Base-by-base conservation (phyloP, 768 basidiomycete species). In the Mycena crocata region DNA sequence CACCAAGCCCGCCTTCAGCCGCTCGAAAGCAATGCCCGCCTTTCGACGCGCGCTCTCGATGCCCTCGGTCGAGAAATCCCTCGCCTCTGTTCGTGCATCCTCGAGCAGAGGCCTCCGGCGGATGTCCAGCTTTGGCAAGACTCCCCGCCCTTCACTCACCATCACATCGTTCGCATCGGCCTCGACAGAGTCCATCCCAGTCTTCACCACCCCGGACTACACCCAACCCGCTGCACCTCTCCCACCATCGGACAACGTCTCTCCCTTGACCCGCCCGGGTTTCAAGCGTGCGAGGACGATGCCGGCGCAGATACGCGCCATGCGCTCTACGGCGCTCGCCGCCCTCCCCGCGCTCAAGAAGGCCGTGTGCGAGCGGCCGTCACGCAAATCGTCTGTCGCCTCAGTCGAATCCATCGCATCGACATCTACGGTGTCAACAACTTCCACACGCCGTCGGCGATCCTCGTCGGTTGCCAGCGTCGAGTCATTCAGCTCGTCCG, bases 191-290 rank as follows among this genome's bases (percentile, higher is more conserved):
- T 66, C 59, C 26, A 57, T 61, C 30, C 58, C 58, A 12, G 45
- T 48, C 14, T 66, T 66, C 45, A 66, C 51, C 6, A 60, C 14
- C 8, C 64, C 64, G 23, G 57, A 66, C 30, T 66, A 66, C 23
- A 40, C 51, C 1, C 21, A 45, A 9, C 40, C 63, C 5, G 5
- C 26, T n/a, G 30, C 49, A 15, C 26, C 51, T 14, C 12, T 28
- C 6, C 24, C 34, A 5, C 34, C 23, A 1, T 37, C 8, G 2
- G 34, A 37, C 7, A 35, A 9, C 35, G 37, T 64, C 30, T 64
- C 62, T 3, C 62, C 62, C 9, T 57, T 64, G 39, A 64, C 62
- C 37, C 55, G 55, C 4, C 62, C 55, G 17, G 35, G n/a, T 9
- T 32, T 57, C 37, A 50, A 40, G 23, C 63, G 63, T 1, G 48